Percentiles rank a stretch among this genome's conserved stretches.
Evolutionary conservation across 371 early-diverging fungal species (phyloP).

Genomic region (Saksenaea oblongispora): DNA sequence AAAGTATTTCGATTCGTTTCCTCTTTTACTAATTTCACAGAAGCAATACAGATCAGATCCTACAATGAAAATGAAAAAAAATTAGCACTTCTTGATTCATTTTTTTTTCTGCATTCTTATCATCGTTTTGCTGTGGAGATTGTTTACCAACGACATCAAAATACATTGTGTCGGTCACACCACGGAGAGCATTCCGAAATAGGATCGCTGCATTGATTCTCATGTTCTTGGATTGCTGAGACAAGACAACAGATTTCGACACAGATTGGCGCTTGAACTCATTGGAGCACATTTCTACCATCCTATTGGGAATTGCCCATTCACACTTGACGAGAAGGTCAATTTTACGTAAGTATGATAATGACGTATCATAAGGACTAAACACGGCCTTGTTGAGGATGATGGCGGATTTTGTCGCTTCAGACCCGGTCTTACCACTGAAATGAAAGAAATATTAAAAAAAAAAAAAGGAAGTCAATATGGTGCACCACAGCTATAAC

Average conservation of each 20-base stretch:
- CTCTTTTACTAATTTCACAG: too few species aligned
- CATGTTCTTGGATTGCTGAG: neutral
- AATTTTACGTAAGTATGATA: too few species aligned
- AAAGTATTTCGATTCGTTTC: too few species aligned
- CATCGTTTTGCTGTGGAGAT: too few species aligned
- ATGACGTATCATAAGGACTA: neutral
- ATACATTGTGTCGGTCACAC: neutral
- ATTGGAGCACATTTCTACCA: too few species aligned
- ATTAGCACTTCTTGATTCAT: too few species aligned
- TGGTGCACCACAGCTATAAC: too few species aligned
- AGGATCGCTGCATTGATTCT: neutral
- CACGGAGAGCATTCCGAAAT: neutral
- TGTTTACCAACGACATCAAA: neutral
- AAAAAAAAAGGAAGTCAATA: neutral
- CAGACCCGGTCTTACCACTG: neutral
- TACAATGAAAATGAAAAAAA: too few species aligned
- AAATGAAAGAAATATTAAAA: slow-evolving; percentile 2
- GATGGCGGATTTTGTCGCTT: neutral
- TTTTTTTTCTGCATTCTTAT: too few species aligned
- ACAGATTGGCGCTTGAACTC: neutral
- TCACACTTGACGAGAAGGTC: too few species aligned
- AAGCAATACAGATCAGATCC: too few species aligned
- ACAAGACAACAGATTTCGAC: neutral
- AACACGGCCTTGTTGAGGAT: neutral
- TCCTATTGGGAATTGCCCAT: too few species aligned